Evolutionary conservation across 1,284 basidiomycete genomes (phyloP).

Genomic region (Grifola frondosa): DNA sequence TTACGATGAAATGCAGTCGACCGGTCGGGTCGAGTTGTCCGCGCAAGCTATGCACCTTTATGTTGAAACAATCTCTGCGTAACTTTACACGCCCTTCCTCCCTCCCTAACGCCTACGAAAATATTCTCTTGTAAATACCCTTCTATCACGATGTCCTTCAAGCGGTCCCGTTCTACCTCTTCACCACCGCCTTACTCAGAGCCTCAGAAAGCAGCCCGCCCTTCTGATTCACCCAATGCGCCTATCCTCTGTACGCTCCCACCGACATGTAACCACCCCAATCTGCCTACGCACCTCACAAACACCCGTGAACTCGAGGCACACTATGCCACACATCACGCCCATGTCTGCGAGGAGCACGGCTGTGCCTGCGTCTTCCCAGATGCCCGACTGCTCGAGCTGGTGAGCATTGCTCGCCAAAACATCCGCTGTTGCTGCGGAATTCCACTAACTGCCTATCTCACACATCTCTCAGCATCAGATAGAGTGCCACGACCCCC

Average conservation of each 20-base stretch:
- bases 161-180: constrained; percentile 14
- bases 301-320: constrained; percentile 68
- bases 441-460: background rate
- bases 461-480: constrained; percentile 58
- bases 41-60: too few relatives aligned
- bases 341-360: constrained; percentile 72
- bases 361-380: constrained; percentile 85
- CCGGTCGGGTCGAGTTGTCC: too few relatives aligned
- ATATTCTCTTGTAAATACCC: too few relatives aligned
- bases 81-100: too few relatives aligned
- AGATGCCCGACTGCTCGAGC: constrained; percentile 69
- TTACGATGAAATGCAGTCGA: too few relatives aligned
- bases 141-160: constrained; percentile 15
- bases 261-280: constrained; percentile 74
- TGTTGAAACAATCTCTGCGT: too few relatives aligned
- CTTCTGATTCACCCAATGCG: constrained; percentile 7
- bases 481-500: constrained; percentile 84
- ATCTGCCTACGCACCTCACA: constrained; percentile 54
- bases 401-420: constrained; percentile 56
- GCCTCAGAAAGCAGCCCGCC: constrained; percentile 24
- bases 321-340: constrained; percentile 82
- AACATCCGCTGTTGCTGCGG: background rate
- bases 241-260: constrained; percentile 72
- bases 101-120: too few relatives aligned
- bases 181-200: constrained; percentile 15